A percentile compares a stretch with the other conserved stretches of the same genome.
phyloP scores from a whole-genome alignment of 805 yeast species.

The Metschnikowia orientalis region DNA sequence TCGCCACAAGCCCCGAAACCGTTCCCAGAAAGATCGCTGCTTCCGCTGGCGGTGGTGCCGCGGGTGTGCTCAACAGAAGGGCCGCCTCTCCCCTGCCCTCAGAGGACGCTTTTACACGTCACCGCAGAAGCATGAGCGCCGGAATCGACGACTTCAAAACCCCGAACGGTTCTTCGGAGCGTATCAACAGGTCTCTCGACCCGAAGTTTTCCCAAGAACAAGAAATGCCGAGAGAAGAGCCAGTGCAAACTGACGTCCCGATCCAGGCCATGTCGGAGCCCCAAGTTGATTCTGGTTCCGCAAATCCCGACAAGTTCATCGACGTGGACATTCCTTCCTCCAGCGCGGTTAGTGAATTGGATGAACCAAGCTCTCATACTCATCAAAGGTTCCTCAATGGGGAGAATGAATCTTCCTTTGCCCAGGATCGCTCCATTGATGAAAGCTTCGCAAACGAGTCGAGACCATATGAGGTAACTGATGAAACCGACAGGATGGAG shows the following conservation, averaged over 20 bases:
- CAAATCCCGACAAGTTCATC: conserved; percentile 23
- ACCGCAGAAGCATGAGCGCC: conserved; percentile 35
- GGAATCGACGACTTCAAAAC: conserved; percentile 28
- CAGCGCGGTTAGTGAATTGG: conserved; percentile 16
- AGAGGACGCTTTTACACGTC: conserved; percentile 23
- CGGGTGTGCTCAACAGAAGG: conserved; percentile 15
- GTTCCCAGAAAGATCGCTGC: conserved; percentile 16
- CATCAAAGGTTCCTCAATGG: not conserved
- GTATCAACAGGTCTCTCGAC: conserved; percentile 26
- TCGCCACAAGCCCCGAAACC: not conserved
- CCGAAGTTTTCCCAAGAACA: conserved; percentile 4
- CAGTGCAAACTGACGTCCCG: not conserved
- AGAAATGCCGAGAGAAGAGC: not conserved
- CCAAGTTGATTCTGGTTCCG: conserved; percentile 1
- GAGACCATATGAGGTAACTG: conserved; percentile 2
- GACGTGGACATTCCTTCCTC: conserved; percentile 29
- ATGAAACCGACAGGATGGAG: not conserved
- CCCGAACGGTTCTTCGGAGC: conserved; percentile 22
- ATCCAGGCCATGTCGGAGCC: not conserved
- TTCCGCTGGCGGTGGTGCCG: conserved; percentile 19
- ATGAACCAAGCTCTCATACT: conserved; percentile 1
- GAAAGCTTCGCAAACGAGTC: not conserved
- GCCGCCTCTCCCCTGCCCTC: conserved; percentile 17
- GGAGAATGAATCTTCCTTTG: conserved; percentile 2
- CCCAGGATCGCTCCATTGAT: not conserved